Base-by-base conservation (phyloP, 2,329 filamentous ascomycete species). In the Aureobasidium sp. region DNA sequence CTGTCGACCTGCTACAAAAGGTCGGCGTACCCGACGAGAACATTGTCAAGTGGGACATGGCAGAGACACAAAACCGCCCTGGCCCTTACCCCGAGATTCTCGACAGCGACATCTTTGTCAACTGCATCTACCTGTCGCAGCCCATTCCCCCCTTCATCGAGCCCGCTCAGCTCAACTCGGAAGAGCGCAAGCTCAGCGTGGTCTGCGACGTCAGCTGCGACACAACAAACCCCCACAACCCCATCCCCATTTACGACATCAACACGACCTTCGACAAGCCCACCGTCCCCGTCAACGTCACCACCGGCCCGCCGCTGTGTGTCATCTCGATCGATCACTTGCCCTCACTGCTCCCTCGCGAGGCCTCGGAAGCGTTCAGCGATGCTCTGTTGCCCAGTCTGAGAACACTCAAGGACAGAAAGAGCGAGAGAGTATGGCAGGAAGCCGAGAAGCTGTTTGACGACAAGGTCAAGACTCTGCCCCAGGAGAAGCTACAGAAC, bases 271-370 rank as follows among this genome's bases (percentile, higher is more conserved):
- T 97, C 72, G 84, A 86, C 72, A 86, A 89, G 72, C 93, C 92
- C n/a, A 96, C 91, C 0, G 87, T 96, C 0, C 82, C 86, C 0
- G 88, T 94, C 27, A 78, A 84, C 37, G 85, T 81, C 66, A 84
- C 78, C 70, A 77, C 80, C 61, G 77, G 78, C 59, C 82, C 85
- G 0, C 82, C 83, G 8, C 77, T 96, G 62, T 87, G 84, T 52
- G 89, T 97, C 68, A 96, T 97, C 75, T 88, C 86, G 73, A 94
- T 95, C 70, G 90, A 95, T 75, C 90, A 95, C 72, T 81, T 95
- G 58, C 90, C 91, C 4, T 88, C 86, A 59, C 83, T 97, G 67
- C 81, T 97, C 41, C 90, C 93, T 1, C 82, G 93, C 59, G 93
- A 97, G 78, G 87, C 91, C 29, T 91, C 86, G 47, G 91, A 97